phyloP scores from a whole-genome alignment of 805 yeast species.

The Ogataea siamensis region DNA sequence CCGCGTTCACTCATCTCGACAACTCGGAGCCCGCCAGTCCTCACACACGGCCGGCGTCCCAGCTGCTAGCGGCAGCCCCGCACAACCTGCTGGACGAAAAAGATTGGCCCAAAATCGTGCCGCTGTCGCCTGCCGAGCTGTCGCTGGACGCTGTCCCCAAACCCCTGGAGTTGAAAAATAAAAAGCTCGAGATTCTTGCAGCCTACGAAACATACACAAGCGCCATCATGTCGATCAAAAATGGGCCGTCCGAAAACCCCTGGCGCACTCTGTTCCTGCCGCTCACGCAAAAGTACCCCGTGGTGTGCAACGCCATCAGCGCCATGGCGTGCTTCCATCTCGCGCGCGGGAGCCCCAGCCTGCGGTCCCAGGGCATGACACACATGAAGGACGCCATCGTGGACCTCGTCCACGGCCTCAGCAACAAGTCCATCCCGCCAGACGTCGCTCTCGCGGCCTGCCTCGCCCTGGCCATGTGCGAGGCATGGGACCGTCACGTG shows the following conservation, averaged over 20 bases:
- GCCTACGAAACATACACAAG: constrained; percentile 48
- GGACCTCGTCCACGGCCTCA: constrained; percentile 57
- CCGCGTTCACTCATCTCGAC: constrained; percentile 32
- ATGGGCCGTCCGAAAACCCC: constrained; percentile 65
- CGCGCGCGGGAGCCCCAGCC: constrained; percentile 42
- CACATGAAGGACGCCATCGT: constrained; percentile 61
- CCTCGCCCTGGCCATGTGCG: constrained; percentile 59
- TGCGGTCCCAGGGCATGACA: constrained; percentile 48
- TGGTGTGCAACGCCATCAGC: constrained; percentile 59
- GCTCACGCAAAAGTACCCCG: constrained; percentile 51
- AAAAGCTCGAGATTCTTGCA: constrained; percentile 29
- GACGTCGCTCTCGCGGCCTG: constrained; percentile 69
- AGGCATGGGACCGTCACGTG: constrained; percentile 66
- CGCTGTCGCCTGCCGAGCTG: constrained; percentile 2
- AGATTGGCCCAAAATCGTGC: background rate
- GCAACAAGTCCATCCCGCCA: constrained; percentile 46
- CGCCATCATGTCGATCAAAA: constrained; percentile 59
- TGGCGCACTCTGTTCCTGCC: constrained; percentile 63
- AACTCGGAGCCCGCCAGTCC: constrained; percentile 27
- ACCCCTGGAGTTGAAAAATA: constrained; percentile 30
- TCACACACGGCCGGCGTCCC: constrained; percentile 21
- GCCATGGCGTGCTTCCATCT: constrained; percentile 67
- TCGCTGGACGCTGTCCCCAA: constrained; percentile 19
- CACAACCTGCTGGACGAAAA: constrained; percentile 10
- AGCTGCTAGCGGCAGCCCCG: too few species aligned